Conservation (phyloP, 345 rosid species). For the rapeseed (Brassica napus) region Da-Ae NC_063447.1:49073001-49073500, state of each 20-base stretch:
- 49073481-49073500: conserved; percentile 78
- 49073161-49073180: conserved; percentile 76
- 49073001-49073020: conserved; percentile 13
- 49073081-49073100: conserved; percentile 99
- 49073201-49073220: conserved; percentile 98
- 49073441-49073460: conserved; percentile 79
- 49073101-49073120: conserved; percentile 69
- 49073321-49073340: conserved; percentile 97
- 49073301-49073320: conserved; percentile 57
- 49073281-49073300: conserved; percentile 6
- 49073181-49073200: conserved; percentile 98
- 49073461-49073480: conserved; percentile 62
- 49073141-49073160: conserved; percentile 56
- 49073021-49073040: conserved; percentile 64
- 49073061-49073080: conserved; percentile 97
- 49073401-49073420: conserved; percentile 18
- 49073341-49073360: conserved; percentile 98
- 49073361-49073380: conserved; percentile 73
- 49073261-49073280: conserved; percentile 4
- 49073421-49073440: conserved; percentile 47
- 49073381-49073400: neutral
- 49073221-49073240: conserved; percentile 83
- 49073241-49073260: neutral
- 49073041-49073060: conserved; percentile 80
- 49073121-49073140: conserved; percentile 57